These are phyloP conservation scores for Artomyces pyxidatus DNA, from an alignment of 768 basidiomycete species.

Conservation along the genomic window DNA sequence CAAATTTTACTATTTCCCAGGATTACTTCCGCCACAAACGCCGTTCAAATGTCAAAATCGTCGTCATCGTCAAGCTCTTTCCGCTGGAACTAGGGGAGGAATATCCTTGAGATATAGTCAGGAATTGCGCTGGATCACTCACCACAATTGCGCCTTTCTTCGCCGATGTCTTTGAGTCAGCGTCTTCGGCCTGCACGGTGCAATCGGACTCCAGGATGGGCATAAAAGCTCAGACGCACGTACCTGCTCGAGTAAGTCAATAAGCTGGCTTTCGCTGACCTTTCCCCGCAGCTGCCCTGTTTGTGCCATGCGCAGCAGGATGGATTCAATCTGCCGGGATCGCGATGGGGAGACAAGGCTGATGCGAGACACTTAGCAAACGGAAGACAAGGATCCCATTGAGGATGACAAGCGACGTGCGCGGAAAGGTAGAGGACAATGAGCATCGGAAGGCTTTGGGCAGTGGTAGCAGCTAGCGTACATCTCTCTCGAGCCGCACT, in stretches of 20 bases:
- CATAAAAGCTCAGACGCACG: conserved; percentile 6
- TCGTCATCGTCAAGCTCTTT: conserved; percentile 23
- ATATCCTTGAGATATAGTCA: neutral
- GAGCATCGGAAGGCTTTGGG: neutral
- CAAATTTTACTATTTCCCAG: too few relatives aligned
- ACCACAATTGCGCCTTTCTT: conserved; percentile 37
- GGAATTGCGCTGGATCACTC: conserved; percentile 6
- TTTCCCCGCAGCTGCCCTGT: conserved; percentile 70
- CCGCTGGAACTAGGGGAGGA: conserved; percentile 17
- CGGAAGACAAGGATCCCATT: neutral
- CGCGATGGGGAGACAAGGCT: conserved; percentile 78
- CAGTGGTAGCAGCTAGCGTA: neutral
- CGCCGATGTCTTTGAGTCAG: conserved; percentile 26
- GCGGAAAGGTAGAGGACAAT: neutral
- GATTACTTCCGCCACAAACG: too few relatives aligned
- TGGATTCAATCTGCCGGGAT: conserved; percentile 70
- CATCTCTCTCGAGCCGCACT: conserved; percentile 16
- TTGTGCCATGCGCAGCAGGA: conserved; percentile 78
- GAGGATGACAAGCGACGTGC: neutral
- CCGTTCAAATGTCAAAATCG: conserved; percentile 23
- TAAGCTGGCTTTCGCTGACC: conserved; percentile 75
- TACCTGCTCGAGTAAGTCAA: conserved; percentile 82
- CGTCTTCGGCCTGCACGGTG: conserved; percentile 34
- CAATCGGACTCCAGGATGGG: neutral
- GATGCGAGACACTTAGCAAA: conserved; percentile 70